These are phyloP conservation scores for Cyphellophora europaea DNA, from an alignment of 2,329 filamentous ascomycete genomes.

Conservation along the genomic window DNA sequence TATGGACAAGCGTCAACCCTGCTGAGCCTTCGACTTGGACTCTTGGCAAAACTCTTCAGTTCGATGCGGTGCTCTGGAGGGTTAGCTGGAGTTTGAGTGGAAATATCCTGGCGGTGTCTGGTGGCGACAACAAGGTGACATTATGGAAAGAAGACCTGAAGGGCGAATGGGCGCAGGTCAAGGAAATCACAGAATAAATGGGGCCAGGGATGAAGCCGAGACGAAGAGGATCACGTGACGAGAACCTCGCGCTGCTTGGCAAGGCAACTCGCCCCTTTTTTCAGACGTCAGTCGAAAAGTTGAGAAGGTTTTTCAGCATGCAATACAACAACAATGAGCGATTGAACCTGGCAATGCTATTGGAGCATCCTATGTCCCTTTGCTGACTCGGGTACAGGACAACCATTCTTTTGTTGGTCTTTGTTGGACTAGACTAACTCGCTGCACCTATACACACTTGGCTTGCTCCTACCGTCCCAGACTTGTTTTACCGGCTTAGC, in stretches of 20 bases:
- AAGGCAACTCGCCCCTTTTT: not conserved
- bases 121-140: conserved; percentile 91
- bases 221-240: not conserved
- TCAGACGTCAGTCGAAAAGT: too few relatives aligned
- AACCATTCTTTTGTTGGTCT: too few relatives aligned
- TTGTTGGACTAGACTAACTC: too few relatives aligned
- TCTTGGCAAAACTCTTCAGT: conserved; percentile 66
- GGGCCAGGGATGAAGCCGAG: not conserved
- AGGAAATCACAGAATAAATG: conserved; percentile 79
- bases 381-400: too few relatives aligned
- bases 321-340: too few relatives aligned
- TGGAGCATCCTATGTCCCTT: too few relatives aligned
- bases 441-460: too few relatives aligned
- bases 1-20: conserved; percentile 72
- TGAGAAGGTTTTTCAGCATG: too few relatives aligned
- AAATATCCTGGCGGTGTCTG: conserved; percentile 88
- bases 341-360: too few relatives aligned
- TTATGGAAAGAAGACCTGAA: conserved; percentile 98
- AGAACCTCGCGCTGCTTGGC: too few relatives aligned
- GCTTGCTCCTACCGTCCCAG: too few relatives aligned
- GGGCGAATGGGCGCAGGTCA: conserved; percentile 94
- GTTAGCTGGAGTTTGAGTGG: conserved; percentile 97
- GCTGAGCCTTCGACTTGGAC: conserved; percentile 66
- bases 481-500: too few relatives aligned
- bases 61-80: conserved; percentile 86